phyloP scores from a whole-genome alignment of 2,329 filamentous ascomycete species.

The Hypoxylon sp. region DNA sequence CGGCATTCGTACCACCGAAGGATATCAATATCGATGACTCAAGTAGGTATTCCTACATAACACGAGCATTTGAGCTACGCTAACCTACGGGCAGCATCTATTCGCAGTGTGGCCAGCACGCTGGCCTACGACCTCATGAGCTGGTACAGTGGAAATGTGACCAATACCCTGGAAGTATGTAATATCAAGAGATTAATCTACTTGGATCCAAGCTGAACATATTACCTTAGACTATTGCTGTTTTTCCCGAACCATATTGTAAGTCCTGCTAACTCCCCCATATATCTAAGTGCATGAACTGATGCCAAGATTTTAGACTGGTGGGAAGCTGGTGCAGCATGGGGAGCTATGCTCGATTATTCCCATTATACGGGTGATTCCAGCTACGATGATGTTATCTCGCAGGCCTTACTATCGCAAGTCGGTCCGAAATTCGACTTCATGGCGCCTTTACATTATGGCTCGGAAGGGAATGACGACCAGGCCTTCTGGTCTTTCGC shows the following conservation, averaged over 20 bases:
- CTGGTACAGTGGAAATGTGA: conserved; percentile 70
- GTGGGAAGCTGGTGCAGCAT: conserved; percentile 72
- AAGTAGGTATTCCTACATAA: conserved; percentile 24
- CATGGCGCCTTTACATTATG: conserved; percentile 63
- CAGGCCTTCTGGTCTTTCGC: conserved; percentile 78
- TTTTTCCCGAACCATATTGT: conserved; percentile 71
- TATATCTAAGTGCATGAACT: conserved; percentile 46
- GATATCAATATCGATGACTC: conserved; percentile 51
- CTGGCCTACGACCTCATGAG: conserved; percentile 69
- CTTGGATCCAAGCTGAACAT: conserved; percentile 15
- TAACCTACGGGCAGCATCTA: conserved; percentile 58
- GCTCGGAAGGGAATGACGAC: conserved; percentile 77
- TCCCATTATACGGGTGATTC: conserved; percentile 71
- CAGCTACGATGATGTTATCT: conserved; percentile 67
- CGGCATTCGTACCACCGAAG: conserved; percentile 47
- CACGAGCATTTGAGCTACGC: background rate
- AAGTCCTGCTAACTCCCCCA: conserved; percentile 43
- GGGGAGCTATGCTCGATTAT: conserved; percentile 75
- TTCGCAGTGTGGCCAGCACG: conserved; percentile 67
- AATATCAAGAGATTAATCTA: background rate
- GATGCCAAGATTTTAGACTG: conserved; percentile 53
- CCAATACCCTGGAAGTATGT: conserved; percentile 57
- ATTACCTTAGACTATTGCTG: conserved; percentile 60
- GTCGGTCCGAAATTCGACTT: conserved; percentile 66
- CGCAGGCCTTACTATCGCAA: conserved; percentile 66